Evolutionary conservation across 352 stramenopile species (phyloP), one percentile per base, ranked within the genome.

Genomic region (Phytopythium chamaehyphon): DNA sequence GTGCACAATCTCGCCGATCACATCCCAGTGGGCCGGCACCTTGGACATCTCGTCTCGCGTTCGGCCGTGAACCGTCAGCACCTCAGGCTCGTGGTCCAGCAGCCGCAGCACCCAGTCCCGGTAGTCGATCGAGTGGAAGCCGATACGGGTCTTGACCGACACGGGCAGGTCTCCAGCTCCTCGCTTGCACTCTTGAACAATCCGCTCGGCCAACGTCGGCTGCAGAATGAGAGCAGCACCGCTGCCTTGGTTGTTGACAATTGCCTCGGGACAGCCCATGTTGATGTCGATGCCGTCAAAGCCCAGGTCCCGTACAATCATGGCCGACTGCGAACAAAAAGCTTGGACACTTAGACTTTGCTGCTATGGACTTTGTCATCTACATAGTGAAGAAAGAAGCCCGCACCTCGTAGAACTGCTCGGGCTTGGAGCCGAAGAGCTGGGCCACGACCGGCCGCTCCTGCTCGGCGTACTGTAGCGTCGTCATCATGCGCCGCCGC

Each of bases 221-320:
- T 86, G 64, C 35, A 84, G 56, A 22, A 91, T 90, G 9, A 93
- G 64, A 9, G 83, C 59, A 0, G 78, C 77, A 8, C 83, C 80
- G 49, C 78, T 90, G 37, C 74, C 74, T 69, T 93, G 83, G 19
- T 88, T 89, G 59, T 81, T 89, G 7, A 93, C 80, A 40, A 88
- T 85, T 14, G 59, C 72, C 33, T 93, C 76, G 0, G 83, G 83
- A 24, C 83, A 93, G 9, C 83, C 83, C 83, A 93, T 91, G 58
- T 93, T 91, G 64, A 93, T 90, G 47, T 93, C 83, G 38, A 93
- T 89, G 44, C 80, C 80, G 45, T 93, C 80, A 55, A 93, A 93
- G 47, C 83, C 80, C 15, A 93, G 62, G 47, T 93, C 80, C 2
- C 76, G 69, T 5, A 90, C 66, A 26, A 93, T 84, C 67, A 81